phyloP scores from a whole-genome alignment of 2,329 filamentous ascomycete species.

The Botryotinia globosa region DNA sequence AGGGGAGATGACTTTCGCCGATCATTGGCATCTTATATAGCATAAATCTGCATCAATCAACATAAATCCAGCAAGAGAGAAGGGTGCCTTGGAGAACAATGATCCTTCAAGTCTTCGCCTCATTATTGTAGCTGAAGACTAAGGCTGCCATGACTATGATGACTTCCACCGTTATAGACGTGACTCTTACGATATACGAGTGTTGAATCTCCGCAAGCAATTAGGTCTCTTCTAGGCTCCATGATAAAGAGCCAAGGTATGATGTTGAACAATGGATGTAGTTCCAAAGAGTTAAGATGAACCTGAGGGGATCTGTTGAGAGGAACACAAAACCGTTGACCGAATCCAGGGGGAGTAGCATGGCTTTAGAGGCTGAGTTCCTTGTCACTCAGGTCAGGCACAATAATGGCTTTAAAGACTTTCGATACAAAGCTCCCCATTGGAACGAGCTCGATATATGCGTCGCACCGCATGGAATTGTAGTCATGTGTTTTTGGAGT shows the following conservation, averaged over 20 bases:
- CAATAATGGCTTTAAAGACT: neutral
- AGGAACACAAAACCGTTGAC: neutral
- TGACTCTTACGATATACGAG: constrained; percentile 16
- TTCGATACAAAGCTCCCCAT: neutral
- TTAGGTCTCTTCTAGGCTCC: constrained; percentile 10
- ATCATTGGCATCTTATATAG: constrained; percentile 12
- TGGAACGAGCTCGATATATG: neutral
- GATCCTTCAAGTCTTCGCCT: constrained; percentile 17
- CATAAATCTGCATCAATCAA: constrained; percentile 28
- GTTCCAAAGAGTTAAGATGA: neutral
- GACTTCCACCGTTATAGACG: neutral
- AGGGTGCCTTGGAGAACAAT: constrained; percentile 1
- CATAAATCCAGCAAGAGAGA: constrained; percentile 33
- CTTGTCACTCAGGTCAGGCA: neutral
- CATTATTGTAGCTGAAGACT: constrained; percentile 18
- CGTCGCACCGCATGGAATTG: neutral
- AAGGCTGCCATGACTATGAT: constrained; percentile 12
- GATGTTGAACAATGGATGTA: neutral
- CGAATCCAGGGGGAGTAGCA: neutral
- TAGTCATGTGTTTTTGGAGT: neutral
- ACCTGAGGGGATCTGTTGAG: neutral
- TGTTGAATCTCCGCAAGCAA: constrained; percentile 11
- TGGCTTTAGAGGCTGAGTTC: constrained; percentile 7
- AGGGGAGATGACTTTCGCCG: neutral
- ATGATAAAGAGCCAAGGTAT: constrained; percentile 1